Conservation (phyloP, 352 stramenopile genomes). For the Phytopythium montanum region DNA sequence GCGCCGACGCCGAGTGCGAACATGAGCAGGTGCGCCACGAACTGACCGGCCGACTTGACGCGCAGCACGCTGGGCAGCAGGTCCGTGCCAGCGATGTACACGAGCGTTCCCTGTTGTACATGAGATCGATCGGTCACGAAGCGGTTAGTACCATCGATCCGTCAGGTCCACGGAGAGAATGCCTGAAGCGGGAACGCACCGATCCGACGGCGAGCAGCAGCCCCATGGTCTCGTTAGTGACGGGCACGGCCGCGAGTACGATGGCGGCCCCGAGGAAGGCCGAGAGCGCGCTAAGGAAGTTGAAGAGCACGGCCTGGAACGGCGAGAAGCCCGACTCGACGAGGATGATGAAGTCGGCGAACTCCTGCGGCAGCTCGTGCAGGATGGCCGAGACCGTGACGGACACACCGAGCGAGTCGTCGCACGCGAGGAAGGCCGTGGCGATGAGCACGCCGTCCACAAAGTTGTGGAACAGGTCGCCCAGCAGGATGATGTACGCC, state of each 20-base stretch:
- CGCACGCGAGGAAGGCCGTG: constrained; percentile 49
- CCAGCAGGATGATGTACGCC: constrained; percentile 74
- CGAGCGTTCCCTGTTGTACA: constrained; percentile 36
- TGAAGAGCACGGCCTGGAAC: constrained; percentile 65
- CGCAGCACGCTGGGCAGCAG: constrained; percentile 46
- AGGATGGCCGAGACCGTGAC: constrained; percentile 72
- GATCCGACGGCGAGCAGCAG: constrained; percentile 68
- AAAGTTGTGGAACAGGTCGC: constrained; percentile 89
- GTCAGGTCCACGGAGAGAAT: constrained; percentile 1
- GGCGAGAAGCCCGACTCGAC: constrained; percentile 61
- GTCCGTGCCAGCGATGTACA: constrained; percentile 75
- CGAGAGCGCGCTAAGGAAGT: constrained; percentile 78
- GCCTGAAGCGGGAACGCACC: constrained; percentile 31
- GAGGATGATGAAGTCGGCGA: constrained; percentile 86
- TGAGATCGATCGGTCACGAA: constrained; percentile 7
- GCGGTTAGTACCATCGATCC: neutral
- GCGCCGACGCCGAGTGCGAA: constrained; percentile 65
- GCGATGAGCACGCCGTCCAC: constrained; percentile 77
- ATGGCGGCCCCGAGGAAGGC: constrained; percentile 72
- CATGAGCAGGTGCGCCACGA: constrained; percentile 30
- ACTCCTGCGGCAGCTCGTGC: constrained; percentile 86
- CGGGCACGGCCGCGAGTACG: constrained; percentile 46
- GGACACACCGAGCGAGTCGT: constrained; percentile 36
- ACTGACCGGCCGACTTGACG: constrained; percentile 38
- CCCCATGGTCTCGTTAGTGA: constrained; percentile 62